Evolutionary conservation across 345 rosid species (phyloP).

Genomic region (Abelmoschus esculentus): DNA sequence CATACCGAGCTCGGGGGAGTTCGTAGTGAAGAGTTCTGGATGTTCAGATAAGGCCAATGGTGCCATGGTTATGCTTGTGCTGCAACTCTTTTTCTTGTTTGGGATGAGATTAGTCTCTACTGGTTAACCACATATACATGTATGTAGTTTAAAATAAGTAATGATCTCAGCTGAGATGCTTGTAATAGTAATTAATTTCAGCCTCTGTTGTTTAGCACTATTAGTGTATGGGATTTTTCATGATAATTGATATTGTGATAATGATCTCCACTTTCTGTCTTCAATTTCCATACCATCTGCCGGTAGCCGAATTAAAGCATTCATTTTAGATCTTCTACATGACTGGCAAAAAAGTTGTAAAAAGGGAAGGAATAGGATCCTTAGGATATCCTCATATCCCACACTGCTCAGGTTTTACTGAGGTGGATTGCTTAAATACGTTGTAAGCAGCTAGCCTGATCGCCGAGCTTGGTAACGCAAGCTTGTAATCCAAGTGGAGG

Average conservation of each 20-base stretch:
- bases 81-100: conserved; percentile 18
- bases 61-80: conserved; percentile 14
- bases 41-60: conserved; percentile 18
- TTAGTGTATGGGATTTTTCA: neutral
- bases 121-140: neutral
- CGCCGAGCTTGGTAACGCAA: neutral
- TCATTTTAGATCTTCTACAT: too few species aligned
- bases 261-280: neutral
- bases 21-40: conserved; percentile 39
- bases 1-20: conserved; percentile 42
- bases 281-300: neutral
- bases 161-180: neutral
- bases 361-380: too few species aligned
- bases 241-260: neutral
- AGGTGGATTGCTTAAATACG: too few species aligned
- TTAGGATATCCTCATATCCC: too few species aligned
- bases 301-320: neutral
- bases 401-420: too few species aligned
- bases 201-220: neutral
- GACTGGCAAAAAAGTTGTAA: too few species aligned
- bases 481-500: neutral
- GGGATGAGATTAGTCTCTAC: neutral
- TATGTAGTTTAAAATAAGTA: neutral
- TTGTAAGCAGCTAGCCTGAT: fast-evolving
- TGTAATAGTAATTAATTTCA: neutral